These are phyloP conservation scores for Dioscorea cayenensis DNA, from an alignment of 116 monocot species.

Conservation along the genomic window DNA sequence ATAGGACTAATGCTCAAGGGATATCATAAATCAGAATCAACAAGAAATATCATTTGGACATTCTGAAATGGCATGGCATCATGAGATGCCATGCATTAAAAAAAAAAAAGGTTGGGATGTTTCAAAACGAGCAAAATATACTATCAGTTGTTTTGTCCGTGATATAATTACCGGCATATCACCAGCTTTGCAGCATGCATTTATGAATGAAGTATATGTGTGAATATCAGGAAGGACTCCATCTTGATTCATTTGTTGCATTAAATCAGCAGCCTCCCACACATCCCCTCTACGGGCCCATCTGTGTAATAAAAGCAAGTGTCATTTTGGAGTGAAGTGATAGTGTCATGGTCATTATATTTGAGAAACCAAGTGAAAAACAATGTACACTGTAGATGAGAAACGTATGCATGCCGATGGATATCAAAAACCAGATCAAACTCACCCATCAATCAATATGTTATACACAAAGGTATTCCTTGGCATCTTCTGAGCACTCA, in stretches of 20 bases:
- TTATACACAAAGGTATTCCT: conserved; percentile 87
- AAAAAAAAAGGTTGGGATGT: too few species aligned
- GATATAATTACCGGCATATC: conserved; percentile 66
- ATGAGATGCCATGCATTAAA: neutral
- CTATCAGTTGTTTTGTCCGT: neutral
- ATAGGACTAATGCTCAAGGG: too few species aligned
- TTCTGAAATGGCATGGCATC: too few species aligned
- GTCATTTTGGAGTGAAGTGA: neutral
- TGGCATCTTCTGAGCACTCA: conserved; percentile 64
- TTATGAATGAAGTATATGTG: conserved; percentile 91
- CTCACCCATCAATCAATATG: conserved; percentile 95
- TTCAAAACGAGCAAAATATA: neutral
- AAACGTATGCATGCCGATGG: neutral
- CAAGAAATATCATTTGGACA: too few species aligned
- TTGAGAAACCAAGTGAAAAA: neutral
- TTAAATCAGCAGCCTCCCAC: conserved; percentile 92
- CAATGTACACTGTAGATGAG: neutral
- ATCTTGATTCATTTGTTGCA: conserved; percentile 93
- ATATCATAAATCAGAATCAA: too few species aligned
- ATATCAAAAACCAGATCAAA: neutral
- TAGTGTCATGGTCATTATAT: neutral
- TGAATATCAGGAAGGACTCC: conserved; percentile 84
- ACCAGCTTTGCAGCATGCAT: conserved; percentile 91
- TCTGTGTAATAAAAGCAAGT: conserved; percentile 27
- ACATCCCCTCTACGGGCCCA: conserved; percentile 98